phyloP scores from a whole-genome alignment of 192 early-diverging fungal genomes.

The Rhizophlyctis rosea region DNA sequence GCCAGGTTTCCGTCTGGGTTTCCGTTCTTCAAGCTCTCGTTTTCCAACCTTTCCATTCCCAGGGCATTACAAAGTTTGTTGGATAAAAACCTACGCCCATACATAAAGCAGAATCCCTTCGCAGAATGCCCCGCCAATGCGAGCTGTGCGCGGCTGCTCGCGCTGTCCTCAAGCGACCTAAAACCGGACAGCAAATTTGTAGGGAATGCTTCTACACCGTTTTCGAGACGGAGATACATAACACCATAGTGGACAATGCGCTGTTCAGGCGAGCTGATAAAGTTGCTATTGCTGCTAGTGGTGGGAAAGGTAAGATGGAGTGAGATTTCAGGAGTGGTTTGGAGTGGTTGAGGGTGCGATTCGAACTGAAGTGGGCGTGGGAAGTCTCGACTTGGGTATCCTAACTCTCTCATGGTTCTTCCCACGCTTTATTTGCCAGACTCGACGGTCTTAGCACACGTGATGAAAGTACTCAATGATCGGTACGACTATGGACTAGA shows the following conservation, averaged over 20 bases:
- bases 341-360: too few relatives aligned
- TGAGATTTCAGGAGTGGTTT: too few relatives aligned
- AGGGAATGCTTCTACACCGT: conserved; percentile 87
- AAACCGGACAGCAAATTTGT: conserved; percentile 87
- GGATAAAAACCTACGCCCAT: too few relatives aligned
- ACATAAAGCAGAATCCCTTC: too few relatives aligned
- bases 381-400: too few relatives aligned
- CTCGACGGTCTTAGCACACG: conserved; percentile 93
- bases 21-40: too few relatives aligned
- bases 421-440: conserved; percentile 40
- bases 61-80: too few relatives aligned
- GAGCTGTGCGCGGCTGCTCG: conserved; percentile 63
- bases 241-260: conserved; percentile 78
- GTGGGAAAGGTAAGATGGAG: conserved; percentile 71
- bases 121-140: conserved; percentile 48
- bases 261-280: conserved; percentile 84
- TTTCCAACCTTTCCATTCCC: too few relatives aligned
- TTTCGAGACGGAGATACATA: conserved; percentile 92
- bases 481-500: conserved; percentile 89
- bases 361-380: too few relatives aligned
- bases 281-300: conserved; percentile 93
- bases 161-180: conserved; percentile 89
- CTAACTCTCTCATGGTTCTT: too few relatives aligned
- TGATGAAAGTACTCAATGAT: conserved; percentile 91
- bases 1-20: too few relatives aligned